Base-by-base conservation (phyloP, 352 stramenopile species). In the Phytophthora constricta region DNA sequence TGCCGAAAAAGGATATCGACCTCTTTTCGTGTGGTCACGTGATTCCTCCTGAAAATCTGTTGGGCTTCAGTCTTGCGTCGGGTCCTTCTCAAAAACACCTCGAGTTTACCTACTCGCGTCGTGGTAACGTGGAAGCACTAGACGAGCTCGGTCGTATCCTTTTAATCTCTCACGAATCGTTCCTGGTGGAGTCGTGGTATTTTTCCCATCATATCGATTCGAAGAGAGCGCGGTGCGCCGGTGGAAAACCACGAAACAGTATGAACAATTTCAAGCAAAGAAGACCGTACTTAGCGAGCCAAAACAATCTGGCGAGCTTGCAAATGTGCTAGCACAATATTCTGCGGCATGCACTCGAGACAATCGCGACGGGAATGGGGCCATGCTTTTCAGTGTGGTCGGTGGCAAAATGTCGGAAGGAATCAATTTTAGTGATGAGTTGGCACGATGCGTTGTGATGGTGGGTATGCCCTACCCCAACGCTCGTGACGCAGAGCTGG, bases 361-460 rank as follows among this genome's bases (percentile, higher is more conserved):
- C 27, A 61, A 58, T 31, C 83, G 79, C 1, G 48, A 65, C 28
- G 45, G 37, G 22, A 34, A 64, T 43, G 92, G 91, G 8, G 95
- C 91, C 0, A 70, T 98, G 43, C 70, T 99, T 2, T 86, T 99
- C 17, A 99, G 93, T 62, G 97, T 99, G 0, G 96, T 99, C 25
- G 97, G 97, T 13, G 98, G 97, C 0, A 99, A 99, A 79, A 98
- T 99, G 85, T 99, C 93, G 3, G 98, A 99, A 87, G 98, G 98
- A 25, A 99, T 99, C 79, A 99, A 99, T 70, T 99, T 99, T 75
- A 98, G 88, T 60, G 95, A 99, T 69, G 97, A 99, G 8, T 87
- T 99, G 56, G 98, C 97, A 23, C 78, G 91, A 8, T 97, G 96
- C 66, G 96, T 99, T 25, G 87, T 99, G 14, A 98, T 99, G 78